Conservation (phyloP, 1,284 basidiomycete species). For the Laetiporus sulphureus region DNA sequence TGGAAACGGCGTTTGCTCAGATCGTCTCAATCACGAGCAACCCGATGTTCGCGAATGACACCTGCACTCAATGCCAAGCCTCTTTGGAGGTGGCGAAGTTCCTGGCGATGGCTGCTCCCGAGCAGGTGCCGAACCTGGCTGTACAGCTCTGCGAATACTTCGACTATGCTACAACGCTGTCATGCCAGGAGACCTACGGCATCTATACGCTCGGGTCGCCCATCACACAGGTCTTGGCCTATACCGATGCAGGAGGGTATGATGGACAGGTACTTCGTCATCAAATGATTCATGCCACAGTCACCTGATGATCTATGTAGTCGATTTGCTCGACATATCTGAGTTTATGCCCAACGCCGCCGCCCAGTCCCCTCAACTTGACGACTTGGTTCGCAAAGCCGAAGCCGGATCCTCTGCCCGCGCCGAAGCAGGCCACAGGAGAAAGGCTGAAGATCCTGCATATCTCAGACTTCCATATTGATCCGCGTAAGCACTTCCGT, state of each 20-base stretch:
- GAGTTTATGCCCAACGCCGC: conserved; percentile 42
- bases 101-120: conserved; percentile 57
- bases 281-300: conserved; percentile 9
- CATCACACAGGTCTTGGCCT: conserved; percentile 60
- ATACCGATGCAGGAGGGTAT: conserved; percentile 57
- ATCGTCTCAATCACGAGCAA: conserved; percentile 46
- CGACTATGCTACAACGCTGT: conserved; percentile 38
- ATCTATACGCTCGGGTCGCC: conserved; percentile 44
- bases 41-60: conserved; percentile 41
- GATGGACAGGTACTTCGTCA: conserved; percentile 53
- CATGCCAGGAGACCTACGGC: conserved; percentile 46
- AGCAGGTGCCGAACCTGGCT: conserved; percentile 51
- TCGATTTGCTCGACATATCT: conserved; percentile 48
- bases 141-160: conserved; percentile 58
- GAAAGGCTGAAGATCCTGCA: conserved; percentile 69
- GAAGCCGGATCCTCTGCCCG: conserved; percentile 59
- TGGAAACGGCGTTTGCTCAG: conserved; percentile 46
- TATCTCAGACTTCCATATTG: conserved; percentile 74
- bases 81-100: conserved; percentile 61
- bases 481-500: conserved; percentile 59
- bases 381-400: conserved; percentile 58
- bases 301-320: background rate
- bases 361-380: conserved; percentile 44
- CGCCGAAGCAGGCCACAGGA: conserved; percentile 49
- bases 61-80: conserved; percentile 59